Percentiles rank a stretch among this genome's conserved stretches.
phyloP scores from a whole-genome alignment of 768 basidiomycete genomes.

The Neoboletus brunneissimus region DNA sequence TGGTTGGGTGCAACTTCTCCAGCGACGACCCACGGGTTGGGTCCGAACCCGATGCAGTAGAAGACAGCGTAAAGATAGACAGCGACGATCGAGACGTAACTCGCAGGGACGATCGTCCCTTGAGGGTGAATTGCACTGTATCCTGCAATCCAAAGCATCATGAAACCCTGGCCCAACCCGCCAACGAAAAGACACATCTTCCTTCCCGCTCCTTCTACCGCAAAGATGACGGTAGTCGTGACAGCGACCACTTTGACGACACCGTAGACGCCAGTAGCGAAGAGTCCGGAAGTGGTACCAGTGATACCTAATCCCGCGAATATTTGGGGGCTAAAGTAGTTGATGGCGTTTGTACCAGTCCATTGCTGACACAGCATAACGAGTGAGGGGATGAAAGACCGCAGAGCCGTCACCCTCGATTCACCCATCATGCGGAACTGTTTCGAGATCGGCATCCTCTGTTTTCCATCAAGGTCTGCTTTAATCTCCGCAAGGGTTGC shows the following conservation, averaged over 20 bases:
- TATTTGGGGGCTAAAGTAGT: slow-evolving; percentile 53
- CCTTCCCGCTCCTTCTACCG: slow-evolving; percentile 48
- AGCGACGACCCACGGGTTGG: slow-evolving; percentile 32
- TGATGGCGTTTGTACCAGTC: slow-evolving; percentile 55
- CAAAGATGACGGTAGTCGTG: slow-evolving; percentile 39
- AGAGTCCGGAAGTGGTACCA: slow-evolving; percentile 40
- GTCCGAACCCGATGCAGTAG: slow-evolving; percentile 35
- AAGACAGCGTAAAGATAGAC: slow-evolving; percentile 39
- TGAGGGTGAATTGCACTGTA: slow-evolving; percentile 34
- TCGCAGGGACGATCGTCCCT: slow-evolving; percentile 28
- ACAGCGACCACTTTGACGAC: slow-evolving; percentile 44
- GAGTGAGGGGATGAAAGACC: slow-evolving; percentile 44
- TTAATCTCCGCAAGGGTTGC: slow-evolving; percentile 46
- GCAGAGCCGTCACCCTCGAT: slow-evolving; percentile 40
- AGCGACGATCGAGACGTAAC: slow-evolving; percentile 39
- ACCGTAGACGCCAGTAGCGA: slow-evolving; percentile 48
- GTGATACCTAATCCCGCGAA: slow-evolving; percentile 48
- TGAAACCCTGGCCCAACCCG: slow-evolving; percentile 43
- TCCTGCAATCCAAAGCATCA: slow-evolving; percentile 40
- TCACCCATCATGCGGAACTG: slow-evolving; percentile 46
- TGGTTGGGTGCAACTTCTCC: slow-evolving; percentile 40
- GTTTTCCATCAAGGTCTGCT: slow-evolving; percentile 44
- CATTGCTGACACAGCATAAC: slow-evolving; percentile 49
- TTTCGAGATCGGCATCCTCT: slow-evolving; percentile 31
- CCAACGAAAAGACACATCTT: slow-evolving; percentile 50